Evolutionary conservation across 192 early-diverging fungal genomes (phyloP), one percentile per base, ranked within the genome.

Genomic region (Linnemannia elongata): DNA sequence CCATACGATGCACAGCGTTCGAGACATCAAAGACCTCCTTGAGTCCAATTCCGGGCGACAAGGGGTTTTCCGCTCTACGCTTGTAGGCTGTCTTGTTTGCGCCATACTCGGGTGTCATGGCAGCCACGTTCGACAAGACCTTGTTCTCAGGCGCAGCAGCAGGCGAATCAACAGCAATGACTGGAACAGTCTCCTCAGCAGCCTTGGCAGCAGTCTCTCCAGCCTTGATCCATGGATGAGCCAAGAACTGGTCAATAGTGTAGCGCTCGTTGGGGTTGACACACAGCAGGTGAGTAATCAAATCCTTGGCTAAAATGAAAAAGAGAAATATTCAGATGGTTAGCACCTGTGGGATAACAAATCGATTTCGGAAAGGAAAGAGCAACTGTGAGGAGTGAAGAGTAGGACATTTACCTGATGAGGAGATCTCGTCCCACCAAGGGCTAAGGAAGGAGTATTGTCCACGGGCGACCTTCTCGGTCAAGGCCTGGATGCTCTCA

Each of bases 391-490:
- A 66, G 24, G n/a, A 66, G 27, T n/a, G 17, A 66, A 33, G n/a
- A 66, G 27, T n/a, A 73, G 13, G 55, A n/a, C 7, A 82, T 77
- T 74, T 85, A 91, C 91, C 84, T 77, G 91, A 90, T 35, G 81
- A 80, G 27, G 94, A 94, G 39, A 99, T 95, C n/a, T 93, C 83
- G 88, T 97, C 96, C 98, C 98, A 99, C 96, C 97, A 97, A 45
- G 96, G 96, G 70, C 93, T 93, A 44, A 97, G 90, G 75, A 97
- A 99, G 39, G 93, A 92, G 85, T 93, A 98, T 77, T 96, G 91
- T 20, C 97, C 97, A 70, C 93, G 90, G 2, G 95, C 93, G 15
- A 99, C 96, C 88, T 97, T 97, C 88, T 95, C 93, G 12, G 95
- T 95, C 70, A 97, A 87, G 4, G 90, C 89, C 74, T 92, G 90